A percentile compares a stretch with the other conserved stretches of the same genome.
These are phyloP conservation scores for Drosera spatulata DNA, from an alignment of 179 eudicot species.

Conservation along the genomic window DNA sequence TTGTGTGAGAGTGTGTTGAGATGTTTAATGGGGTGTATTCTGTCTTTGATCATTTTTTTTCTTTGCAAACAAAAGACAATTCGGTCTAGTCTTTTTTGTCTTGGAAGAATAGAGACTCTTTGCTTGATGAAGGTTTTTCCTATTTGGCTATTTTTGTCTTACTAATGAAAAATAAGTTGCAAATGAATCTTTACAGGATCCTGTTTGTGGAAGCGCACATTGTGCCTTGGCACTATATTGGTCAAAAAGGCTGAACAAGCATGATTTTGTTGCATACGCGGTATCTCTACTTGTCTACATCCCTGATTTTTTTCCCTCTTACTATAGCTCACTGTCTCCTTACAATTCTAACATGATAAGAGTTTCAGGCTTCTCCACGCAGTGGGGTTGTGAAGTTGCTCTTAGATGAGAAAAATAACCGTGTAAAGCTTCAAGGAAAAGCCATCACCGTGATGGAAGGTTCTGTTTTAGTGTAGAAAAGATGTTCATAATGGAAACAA, in stretches of 20 bases:
- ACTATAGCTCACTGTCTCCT: background rate
- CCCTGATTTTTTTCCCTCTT: too few species aligned
- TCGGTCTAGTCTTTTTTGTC: too few species aligned
- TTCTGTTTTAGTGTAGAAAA: slow-evolving; percentile 35
- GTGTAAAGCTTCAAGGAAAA: slow-evolving; percentile 59
- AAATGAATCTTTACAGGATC: slow-evolving; percentile 75
- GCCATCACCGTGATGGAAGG: slow-evolving; percentile 66
- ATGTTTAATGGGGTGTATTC: too few species aligned
- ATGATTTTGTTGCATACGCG: slow-evolving; percentile 54
- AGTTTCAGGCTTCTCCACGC: slow-evolving; percentile 67
- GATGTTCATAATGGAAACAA: too few species aligned
- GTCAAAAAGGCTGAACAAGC: slow-evolving; percentile 58
- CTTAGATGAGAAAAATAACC: slow-evolving; percentile 49
- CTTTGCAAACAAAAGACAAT: too few species aligned
- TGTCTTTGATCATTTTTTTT: too few species aligned
- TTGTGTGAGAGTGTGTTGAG: too few species aligned
- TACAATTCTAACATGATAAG: background rate
- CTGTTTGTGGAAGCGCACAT: slow-evolving; percentile 86
- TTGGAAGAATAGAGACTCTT: too few species aligned
- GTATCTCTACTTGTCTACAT: slow-evolving; percentile 4
- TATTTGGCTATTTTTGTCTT: too few species aligned
- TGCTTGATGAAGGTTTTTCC: too few species aligned
- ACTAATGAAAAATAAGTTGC: too few species aligned
- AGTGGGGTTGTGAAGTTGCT: slow-evolving; percentile 53
- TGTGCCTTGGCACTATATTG: slow-evolving; percentile 75